Base-by-base conservation (phyloP, 2,329 filamentous ascomycete genomes). In the Colletotrichum ledebouriae region DNA sequence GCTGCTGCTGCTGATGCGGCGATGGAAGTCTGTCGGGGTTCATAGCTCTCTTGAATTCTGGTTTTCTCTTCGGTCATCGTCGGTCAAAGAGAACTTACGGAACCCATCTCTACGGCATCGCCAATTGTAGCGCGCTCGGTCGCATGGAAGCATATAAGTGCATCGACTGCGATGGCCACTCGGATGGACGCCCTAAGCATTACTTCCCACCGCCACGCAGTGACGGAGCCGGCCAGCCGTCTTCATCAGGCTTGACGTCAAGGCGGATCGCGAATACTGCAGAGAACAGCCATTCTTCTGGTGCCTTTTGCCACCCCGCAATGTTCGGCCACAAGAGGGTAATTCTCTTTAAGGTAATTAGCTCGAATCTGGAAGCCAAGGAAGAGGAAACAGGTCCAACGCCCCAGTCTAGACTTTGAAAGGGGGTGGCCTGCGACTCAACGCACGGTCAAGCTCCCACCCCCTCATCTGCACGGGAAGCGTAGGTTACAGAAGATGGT, bases 401-500 rank as follows among this genome's bases (percentile, higher is more conserved):
- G 3, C 41, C 61, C 37, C 22, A 7, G 47, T 2, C 37, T 9
- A 17, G 9, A 11, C 4, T 20, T 44, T 37, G 39, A 63, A 13
- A 9, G 33, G 60, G 39, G n/a, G 42, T 49, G 34, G 55, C 61
- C 29, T 52, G 55, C 39, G 4, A 65, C 42, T 33, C 6, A 7
- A 20, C 62, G 66, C 66, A 69, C 66, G 66, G 66, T 42, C 65
- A 53, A 20, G n/a, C 44, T 39, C 39, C 39, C 20, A 37, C 49
- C 17, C 22, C 49, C 58, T 29, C 41, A 47, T 3, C 56, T 59
- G 61, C 61, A 66, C 37, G 49, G 59, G 22, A 59, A 65, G 42
- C 42, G 25, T 34, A 60, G 52, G 65, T 65, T 68, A 60, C 65
- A 65, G 61, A 39, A 60, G 41, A 29, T 29, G 12, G 65, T 68